Percentiles rank a stretch among this genome's conserved stretches.
These are phyloP conservation scores for Sporothrix pallida DNA, from an alignment of 2,329 filamentous ascomycete species.

Conservation along the genomic window DNA sequence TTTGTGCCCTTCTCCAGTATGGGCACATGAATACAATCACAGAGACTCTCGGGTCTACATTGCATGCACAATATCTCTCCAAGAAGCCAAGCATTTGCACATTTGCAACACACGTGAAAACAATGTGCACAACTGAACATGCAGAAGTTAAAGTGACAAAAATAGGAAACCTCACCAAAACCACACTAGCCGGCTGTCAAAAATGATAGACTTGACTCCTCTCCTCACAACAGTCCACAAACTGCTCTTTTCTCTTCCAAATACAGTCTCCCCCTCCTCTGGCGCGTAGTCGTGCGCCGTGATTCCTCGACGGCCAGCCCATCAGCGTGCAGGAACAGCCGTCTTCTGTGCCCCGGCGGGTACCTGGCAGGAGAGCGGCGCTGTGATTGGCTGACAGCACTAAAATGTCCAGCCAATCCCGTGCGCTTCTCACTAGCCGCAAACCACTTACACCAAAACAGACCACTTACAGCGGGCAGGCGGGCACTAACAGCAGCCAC, in stretches of 20 bases:
- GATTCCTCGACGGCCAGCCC: constrained; percentile 24
- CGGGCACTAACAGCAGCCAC: constrained; percentile 8
- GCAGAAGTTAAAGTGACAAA: neutral
- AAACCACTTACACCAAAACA: constrained; percentile 15
- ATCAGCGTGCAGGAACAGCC: constrained; percentile 19
- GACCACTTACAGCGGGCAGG: neutral
- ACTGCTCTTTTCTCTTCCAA: too few species aligned
- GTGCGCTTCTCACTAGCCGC: neutral
- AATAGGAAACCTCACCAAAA: neutral
- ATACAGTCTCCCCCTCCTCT: neutral
- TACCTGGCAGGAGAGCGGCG: neutral
- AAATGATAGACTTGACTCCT: neutral
- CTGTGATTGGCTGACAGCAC: neutral
- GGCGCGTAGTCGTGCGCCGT: constrained; percentile 29
- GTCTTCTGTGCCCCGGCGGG: constrained; percentile 17
- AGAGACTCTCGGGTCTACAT: constrained; percentile 17
- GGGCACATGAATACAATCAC: constrained; percentile 1
- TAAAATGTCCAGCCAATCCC: neutral
- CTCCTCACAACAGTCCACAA: neutral
- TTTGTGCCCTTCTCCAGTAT: neutral
- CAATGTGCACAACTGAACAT: constrained; percentile 3
- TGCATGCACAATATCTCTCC: neutral
- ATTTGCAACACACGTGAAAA: neutral
- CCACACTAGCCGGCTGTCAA: neutral
- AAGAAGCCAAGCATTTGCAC: too few species aligned